phyloP scores from a whole-genome alignment of 2,329 filamentous ascomycete species.

The Cordyceps cicadae region DNA sequence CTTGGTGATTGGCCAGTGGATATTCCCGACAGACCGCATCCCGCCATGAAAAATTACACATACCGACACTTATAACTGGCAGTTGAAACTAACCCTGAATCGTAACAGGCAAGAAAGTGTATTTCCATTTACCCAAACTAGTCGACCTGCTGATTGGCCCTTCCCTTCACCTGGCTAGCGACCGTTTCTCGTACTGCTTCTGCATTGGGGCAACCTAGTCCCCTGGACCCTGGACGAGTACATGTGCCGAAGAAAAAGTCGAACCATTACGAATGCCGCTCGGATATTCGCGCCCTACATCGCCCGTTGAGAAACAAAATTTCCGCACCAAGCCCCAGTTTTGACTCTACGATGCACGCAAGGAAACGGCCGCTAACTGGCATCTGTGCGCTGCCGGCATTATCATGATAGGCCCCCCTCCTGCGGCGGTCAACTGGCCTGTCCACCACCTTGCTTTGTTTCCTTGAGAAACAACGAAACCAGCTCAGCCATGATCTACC shows the following conservation, averaged over 20 bases:
- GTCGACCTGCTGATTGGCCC: not conserved
- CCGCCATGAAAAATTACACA: not conserved
- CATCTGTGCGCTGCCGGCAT: slow-evolving; percentile 9
- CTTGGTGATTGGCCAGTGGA: not conserved
- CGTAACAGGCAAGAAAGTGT: not conserved
- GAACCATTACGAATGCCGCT: not conserved
- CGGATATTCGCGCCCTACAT: slow-evolving; percentile 1
- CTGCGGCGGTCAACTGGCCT: not conserved
- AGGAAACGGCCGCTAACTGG: not conserved
- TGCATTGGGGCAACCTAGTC: not conserved
- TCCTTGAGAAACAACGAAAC: not conserved
- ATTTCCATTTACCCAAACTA: not conserved
- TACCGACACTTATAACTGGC: not conserved
- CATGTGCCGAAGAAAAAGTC: slow-evolving; percentile 4
- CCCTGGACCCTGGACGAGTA: not conserved
- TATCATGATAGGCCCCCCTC: not conserved
- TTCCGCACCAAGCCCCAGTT: not conserved
- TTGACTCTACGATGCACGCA: not conserved
- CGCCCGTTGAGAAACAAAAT: slow-evolving; percentile 3
- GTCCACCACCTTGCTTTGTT: not conserved
- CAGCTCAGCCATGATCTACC: not conserved
- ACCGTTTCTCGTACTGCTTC: not conserved
- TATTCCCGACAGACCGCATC: not conserved
- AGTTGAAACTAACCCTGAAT: not conserved
- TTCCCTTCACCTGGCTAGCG: not conserved